Conservation (phyloP, 345 rosid species). For the Eutrema yunnanense region DNA sequence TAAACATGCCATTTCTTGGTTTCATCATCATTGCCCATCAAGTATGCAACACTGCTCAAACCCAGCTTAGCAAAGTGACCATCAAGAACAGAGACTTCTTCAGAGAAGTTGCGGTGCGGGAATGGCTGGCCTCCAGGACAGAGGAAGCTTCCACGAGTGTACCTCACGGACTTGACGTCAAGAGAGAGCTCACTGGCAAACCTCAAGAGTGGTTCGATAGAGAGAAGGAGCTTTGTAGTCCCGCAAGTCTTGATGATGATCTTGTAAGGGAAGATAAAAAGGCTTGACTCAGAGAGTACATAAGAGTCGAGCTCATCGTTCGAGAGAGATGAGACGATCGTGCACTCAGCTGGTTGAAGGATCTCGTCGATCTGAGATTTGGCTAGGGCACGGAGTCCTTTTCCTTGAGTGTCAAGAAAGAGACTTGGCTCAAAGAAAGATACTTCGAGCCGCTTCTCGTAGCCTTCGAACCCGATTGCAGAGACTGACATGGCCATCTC, state of each 20-base stretch:
- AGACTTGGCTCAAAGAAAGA: conserved; percentile 43
- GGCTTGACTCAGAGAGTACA: conserved; percentile 82
- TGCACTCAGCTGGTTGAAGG: conserved; percentile 58
- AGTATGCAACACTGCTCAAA: conserved; percentile 36
- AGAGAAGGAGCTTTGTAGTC: conserved; percentile 61
- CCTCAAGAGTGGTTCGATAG: conserved; percentile 45
- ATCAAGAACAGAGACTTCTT: conserved; percentile 52
- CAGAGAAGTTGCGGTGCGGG: conserved; percentile 70
- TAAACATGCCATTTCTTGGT: conserved; percentile 63
- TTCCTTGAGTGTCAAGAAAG: conserved; percentile 45
- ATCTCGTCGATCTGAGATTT: conserved; percentile 53
- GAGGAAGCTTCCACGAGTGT: conserved; percentile 81
- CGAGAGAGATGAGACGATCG: conserved; percentile 56
- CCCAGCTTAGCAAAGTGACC: conserved; percentile 34
- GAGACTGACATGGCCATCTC: conserved; percentile 45
- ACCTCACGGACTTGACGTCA: conserved; percentile 36
- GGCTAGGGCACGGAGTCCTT: conserved; percentile 45
- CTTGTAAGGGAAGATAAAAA: conserved; percentile 54
- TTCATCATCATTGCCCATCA: conserved; percentile 38
- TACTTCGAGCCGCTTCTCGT: conserved; percentile 73
- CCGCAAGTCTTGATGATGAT: conserved; percentile 79
- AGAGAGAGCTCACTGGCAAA: conserved; percentile 45
- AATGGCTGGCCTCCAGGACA: conserved; percentile 65
- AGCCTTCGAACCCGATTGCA: conserved; percentile 69
- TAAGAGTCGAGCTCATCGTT: conserved; percentile 63